Percentiles rank a stretch among this genome's conserved stretches.
These are phyloP conservation scores for Amylostereum areolatum DNA, from an alignment of 1,284 basidiomycete species.

Conservation along the genomic window DNA sequence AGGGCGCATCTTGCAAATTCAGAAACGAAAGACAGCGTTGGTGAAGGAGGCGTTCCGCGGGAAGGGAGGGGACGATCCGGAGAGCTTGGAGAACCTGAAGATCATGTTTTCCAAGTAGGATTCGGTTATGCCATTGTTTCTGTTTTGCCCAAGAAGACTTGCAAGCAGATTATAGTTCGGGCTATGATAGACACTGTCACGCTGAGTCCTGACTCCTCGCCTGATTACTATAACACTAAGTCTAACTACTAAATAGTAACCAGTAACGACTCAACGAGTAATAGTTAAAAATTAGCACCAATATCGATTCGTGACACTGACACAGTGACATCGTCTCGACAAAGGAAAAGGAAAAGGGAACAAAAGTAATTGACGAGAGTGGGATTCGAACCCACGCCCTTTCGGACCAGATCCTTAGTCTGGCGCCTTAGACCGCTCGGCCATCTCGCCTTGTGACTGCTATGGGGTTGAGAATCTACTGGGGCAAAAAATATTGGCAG, in stretches of 20 bases:
- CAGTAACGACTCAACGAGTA: no score
- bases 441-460: slow-evolving; percentile 48
- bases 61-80: slow-evolving; percentile 41
- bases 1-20: slow-evolving; percentile 81
- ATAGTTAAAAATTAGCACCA: no score
- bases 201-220: no score
- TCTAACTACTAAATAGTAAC: no score
- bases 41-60: slow-evolving; percentile 75
- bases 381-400: slow-evolving; percentile 34
- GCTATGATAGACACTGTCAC: no score
- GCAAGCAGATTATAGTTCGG: no score
- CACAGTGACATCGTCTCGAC: no score
- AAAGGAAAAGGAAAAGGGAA: no score
- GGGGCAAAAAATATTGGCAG: neutral
- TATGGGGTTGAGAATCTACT: neutral
- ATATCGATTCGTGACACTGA: no score
- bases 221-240: no score
- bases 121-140: no score
- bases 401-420: slow-evolving; percentile 53
- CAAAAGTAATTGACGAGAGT: slow-evolving; percentile 18
- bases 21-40: slow-evolving; percentile 83
- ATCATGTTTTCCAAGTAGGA: slow-evolving; percentile 60
- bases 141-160: no score
- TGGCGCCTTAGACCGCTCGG: slow-evolving; percentile 84
- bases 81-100: slow-evolving; percentile 72